Conservation (phyloP, 148 eudicot genomes). For the Polygonum aviculare region DNA sequence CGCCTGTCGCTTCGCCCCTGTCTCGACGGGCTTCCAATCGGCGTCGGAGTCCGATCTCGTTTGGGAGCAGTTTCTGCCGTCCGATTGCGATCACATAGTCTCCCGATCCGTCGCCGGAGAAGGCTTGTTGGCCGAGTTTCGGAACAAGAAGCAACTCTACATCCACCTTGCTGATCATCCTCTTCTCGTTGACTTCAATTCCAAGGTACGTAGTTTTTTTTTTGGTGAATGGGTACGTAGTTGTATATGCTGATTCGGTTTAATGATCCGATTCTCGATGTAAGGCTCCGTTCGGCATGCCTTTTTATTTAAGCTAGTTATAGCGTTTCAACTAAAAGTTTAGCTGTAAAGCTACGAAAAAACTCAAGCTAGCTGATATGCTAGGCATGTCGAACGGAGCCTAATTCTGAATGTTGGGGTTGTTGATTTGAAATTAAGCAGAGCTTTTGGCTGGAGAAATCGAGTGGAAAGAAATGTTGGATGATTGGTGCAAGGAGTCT, state of each 20-base stretch:
- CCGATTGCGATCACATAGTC: constrained; percentile 32
- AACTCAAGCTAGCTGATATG: too few species aligned
- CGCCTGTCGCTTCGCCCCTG: constrained; percentile 23
- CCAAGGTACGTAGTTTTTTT: too few species aligned
- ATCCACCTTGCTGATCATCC: constrained; percentile 31
- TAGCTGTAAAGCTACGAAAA: too few species aligned
- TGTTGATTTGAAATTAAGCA: constrained; percentile 3
- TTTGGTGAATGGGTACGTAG: too few species aligned
- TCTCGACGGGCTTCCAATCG: constrained; percentile 27
- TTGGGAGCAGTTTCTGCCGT: constrained; percentile 38
- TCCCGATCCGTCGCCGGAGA: constrained; percentile 17
- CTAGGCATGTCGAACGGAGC: too few species aligned
- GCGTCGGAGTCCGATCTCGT: constrained; percentile 45
- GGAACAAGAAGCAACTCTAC: constrained; percentile 35
- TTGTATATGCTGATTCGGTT: background rate
- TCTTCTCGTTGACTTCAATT: constrained; percentile 37
- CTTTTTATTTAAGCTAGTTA: too few species aligned
- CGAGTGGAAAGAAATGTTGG: constrained; percentile 26
- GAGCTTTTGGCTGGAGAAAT: constrained; percentile 27
- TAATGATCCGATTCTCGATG: too few species aligned
- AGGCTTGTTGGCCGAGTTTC: constrained; percentile 3
- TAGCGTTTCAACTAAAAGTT: too few species aligned
- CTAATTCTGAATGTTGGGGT: too few species aligned
- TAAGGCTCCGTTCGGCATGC: too few species aligned
- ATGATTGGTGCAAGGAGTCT: constrained; percentile 25